Conservation (phyloP, 306 rosid species). For the Mimosa pudica region DNA sequence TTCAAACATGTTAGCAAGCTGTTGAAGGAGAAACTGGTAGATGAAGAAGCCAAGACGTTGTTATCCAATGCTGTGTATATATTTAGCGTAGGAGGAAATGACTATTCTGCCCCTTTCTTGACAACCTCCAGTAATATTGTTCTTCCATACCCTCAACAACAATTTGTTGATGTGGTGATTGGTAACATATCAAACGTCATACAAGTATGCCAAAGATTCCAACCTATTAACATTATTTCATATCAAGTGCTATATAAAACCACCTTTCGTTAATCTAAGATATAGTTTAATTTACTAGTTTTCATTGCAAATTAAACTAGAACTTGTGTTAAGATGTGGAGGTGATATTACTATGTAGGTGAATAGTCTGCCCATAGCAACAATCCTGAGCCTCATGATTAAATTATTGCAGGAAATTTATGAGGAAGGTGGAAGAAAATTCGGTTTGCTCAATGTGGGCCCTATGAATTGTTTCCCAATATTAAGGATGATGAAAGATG, state of each 20-base stretch:
- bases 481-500: constrained; percentile 26
- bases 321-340: no score
- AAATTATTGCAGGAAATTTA: constrained; percentile 42
- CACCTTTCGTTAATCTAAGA: no score
- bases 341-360: background rate
- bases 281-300: no score
- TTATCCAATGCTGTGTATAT: background rate
- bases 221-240: constrained; percentile 1
- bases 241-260: no score
- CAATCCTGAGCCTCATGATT: background rate
- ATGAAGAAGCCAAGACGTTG: constrained; percentile 5
- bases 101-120: constrained; percentile 25
- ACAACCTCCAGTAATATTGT: constrained; percentile 8
- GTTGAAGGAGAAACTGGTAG: constrained; percentile 42
- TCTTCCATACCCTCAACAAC: constrained; percentile 31
- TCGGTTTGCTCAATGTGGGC: constrained; percentile 35
- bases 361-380: background rate
- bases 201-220: constrained; percentile 26
- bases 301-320: no score
- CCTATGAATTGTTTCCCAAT: constrained; percentile 41
- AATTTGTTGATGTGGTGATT: constrained; percentile 43
- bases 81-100: constrained; percentile 36
- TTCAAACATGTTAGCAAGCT: constrained; percentile 40
- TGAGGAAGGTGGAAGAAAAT: constrained; percentile 59
- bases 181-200: constrained; percentile 41